A percentile compares a stretch with the other conserved stretches of the same genome.
These are phyloP conservation scores for Malus asiatica DNA, from an alignment of 306 rosid species.

Conservation along the genomic window DNA sequence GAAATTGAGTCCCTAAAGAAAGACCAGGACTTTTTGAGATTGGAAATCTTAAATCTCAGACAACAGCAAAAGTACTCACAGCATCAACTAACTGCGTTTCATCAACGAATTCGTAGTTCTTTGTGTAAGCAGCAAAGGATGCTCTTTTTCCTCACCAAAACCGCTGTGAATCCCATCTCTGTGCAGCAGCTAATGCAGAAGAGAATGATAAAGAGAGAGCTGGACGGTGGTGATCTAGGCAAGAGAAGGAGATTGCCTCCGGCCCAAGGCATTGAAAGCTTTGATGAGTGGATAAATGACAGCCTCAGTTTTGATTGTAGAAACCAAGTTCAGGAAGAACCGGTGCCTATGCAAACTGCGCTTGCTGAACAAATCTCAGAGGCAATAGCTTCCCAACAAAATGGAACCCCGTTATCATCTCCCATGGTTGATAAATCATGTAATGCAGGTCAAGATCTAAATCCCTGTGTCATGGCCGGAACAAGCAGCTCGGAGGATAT, in stretches of 20 bases:
- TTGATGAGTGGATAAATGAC: conserved; percentile 8
- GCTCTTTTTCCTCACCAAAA: conserved; percentile 54
- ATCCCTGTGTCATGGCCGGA: conserved; percentile 6
- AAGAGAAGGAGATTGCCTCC: conserved; percentile 54
- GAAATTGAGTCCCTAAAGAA: conserved; percentile 55
- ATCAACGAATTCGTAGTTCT: conserved; percentile 40
- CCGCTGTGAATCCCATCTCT: conserved; percentile 33
- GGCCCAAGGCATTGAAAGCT: conserved; percentile 20
- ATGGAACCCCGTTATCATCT: conserved; percentile 11
- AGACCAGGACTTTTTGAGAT: conserved; percentile 49
- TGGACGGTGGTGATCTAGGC: conserved; percentile 30
- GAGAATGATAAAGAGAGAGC: conserved; percentile 34
- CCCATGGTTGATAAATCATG: conserved; percentile 25
- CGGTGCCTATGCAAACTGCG: conserved; percentile 27
- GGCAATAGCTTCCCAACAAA: conserved; percentile 1
- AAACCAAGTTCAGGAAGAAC: conserved; percentile 23
- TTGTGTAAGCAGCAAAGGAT: conserved; percentile 58
- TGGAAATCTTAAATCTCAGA: conserved; percentile 59
- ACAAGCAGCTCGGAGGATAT: conserved; percentile 1
- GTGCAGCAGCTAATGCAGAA: conserved; percentile 42
- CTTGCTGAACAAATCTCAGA: conserved; percentile 31
- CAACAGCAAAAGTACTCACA: conserved; percentile 52
- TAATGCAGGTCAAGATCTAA: conserved; percentile 17
- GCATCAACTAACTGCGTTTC: conserved; percentile 33
- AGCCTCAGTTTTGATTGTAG: conserved; percentile 18